phyloP scores from a whole-genome alignment of 2,329 filamentous ascomycete genomes.

The Stagonosporopsis vannaccii region DNA sequence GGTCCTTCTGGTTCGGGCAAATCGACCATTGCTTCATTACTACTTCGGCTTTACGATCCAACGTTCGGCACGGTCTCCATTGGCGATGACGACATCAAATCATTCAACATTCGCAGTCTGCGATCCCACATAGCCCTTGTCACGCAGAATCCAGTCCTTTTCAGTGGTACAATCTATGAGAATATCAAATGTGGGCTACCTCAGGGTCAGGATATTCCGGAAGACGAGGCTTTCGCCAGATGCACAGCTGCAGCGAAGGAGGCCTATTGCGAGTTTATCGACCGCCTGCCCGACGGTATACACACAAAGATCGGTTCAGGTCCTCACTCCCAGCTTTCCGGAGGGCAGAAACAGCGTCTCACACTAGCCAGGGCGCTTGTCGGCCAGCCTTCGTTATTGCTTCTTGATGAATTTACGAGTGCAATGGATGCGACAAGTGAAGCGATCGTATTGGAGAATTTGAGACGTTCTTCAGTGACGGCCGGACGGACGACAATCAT shows the following conservation, averaged over 20 bases:
- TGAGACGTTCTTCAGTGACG: constrained; percentile 37
- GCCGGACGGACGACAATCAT: constrained; percentile 46
- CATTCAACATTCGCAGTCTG: constrained; percentile 41
- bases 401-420: constrained; percentile 49
- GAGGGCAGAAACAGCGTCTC: constrained; percentile 50
- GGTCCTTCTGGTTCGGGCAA: constrained; percentile 56
- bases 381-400: constrained; percentile 41
- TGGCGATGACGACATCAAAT: constrained; percentile 35
- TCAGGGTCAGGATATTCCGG: constrained; percentile 25
- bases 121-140: constrained; percentile 45
- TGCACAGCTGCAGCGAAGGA: constrained; percentile 60
- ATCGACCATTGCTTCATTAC: constrained; percentile 53
- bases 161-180: constrained; percentile 46
- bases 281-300: constrained; percentile 45
- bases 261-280: constrained; percentile 59
- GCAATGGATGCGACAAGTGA: constrained; percentile 43
- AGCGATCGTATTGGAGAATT: constrained; percentile 41
- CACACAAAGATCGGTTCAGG: constrained; percentile 44
- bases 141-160: constrained; percentile 44
- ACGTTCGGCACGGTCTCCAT: constrained; percentile 38
- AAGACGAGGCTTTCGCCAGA: constrained; percentile 53
- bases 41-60: constrained; percentile 52
- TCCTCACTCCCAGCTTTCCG: constrained; percentile 45
- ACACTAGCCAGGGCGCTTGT: constrained; percentile 48
- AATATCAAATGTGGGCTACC: constrained; percentile 47